Percentiles rank a stretch among this genome's conserved stretches.
These are phyloP conservation scores for Aspergillus sp. DNA, from an alignment of 2,329 filamentous ascomycete species.

Conservation along the genomic window DNA sequence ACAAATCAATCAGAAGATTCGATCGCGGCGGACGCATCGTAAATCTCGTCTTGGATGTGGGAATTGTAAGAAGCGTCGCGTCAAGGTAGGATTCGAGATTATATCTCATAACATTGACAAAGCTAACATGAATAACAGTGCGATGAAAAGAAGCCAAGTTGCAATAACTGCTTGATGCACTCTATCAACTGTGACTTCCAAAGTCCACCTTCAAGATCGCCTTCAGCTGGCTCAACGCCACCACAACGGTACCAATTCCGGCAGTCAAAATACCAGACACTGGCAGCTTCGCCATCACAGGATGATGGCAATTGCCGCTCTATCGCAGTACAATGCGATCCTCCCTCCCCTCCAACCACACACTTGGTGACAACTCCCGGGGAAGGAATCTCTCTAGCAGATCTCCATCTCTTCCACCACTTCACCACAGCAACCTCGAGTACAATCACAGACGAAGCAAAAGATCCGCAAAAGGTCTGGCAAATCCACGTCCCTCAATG, in stretches of 20 bases:
- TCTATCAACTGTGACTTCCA: conserved; percentile 28
- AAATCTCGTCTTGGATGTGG: conserved; percentile 36
- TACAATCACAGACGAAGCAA: conserved; percentile 24
- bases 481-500: conserved; percentile 31
- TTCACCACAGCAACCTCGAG: conserved; percentile 27
- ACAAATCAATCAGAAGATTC: conserved; percentile 9
- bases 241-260: conserved; percentile 19
- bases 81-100: conserved; percentile 29
- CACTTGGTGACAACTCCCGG: neutral
- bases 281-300: conserved; percentile 1
- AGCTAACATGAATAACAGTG: conserved; percentile 25
- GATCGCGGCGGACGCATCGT: conserved; percentile 30
- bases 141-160: conserved; percentile 34
- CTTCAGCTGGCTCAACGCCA: conserved; percentile 2
- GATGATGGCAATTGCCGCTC: neutral
- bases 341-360: conserved; percentile 3
- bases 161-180: conserved; percentile 31
- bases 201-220: conserved; percentile 7
- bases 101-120: neutral
- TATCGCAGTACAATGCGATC: conserved; percentile 18
- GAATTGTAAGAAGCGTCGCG: conserved; percentile 35
- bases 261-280: conserved; percentile 20
- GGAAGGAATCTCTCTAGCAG: conserved; percentile 24
- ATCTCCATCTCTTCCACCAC: conserved; percentile 35
- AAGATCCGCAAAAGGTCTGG: conserved; percentile 28